A percentile compares a stretch with the other conserved stretches of the same genome.
Conservation (phyloP, 257 asterid genomes). For the Prunella vulgaris region DNA sequence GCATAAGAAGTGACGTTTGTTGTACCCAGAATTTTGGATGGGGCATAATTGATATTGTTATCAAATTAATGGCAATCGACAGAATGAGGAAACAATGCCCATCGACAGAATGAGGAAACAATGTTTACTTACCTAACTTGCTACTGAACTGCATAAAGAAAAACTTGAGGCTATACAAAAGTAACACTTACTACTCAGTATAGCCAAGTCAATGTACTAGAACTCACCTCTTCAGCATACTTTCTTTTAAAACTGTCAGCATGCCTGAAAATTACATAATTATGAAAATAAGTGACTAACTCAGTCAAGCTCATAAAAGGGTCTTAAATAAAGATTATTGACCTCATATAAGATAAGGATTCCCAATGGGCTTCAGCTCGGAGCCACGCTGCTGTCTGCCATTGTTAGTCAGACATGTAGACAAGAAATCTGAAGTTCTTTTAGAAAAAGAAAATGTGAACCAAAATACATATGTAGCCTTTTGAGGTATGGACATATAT, state of each 20-base stretch:
- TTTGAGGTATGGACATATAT: constrained; percentile 6
- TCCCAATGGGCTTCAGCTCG: constrained; percentile 99
- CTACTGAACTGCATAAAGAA: neutral
- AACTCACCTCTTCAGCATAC: constrained; percentile 85
- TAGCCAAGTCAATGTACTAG: neutral
- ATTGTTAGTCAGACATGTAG: constrained; percentile 47
- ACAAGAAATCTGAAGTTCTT: constrained; percentile 38
- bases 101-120: constrained; percentile 13
- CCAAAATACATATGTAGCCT: neutral
- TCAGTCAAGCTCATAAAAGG: constrained; percentile 7
- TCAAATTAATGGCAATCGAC: neutral
- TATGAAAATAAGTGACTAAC: constrained; percentile 18
- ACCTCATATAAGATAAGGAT: constrained; percentile 74
- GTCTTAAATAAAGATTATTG: constrained; percentile 21
- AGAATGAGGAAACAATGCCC: constrained; percentile 7
- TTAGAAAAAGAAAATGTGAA: constrained; percentile 30
- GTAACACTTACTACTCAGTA: neutral
- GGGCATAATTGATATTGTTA: neutral
- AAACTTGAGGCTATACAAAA: neutral
- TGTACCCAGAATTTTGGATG: constrained; percentile 10
- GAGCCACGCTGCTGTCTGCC: constrained; percentile 97
- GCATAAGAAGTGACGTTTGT: neutral
- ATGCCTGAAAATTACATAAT: constrained; percentile 54
- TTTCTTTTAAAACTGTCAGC: constrained; percentile 67
- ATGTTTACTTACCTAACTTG: neutral